phyloP scores from a whole-genome alignment of 2,329 filamentous ascomycete genomes.

The Herpotrichia juniperi region DNA sequence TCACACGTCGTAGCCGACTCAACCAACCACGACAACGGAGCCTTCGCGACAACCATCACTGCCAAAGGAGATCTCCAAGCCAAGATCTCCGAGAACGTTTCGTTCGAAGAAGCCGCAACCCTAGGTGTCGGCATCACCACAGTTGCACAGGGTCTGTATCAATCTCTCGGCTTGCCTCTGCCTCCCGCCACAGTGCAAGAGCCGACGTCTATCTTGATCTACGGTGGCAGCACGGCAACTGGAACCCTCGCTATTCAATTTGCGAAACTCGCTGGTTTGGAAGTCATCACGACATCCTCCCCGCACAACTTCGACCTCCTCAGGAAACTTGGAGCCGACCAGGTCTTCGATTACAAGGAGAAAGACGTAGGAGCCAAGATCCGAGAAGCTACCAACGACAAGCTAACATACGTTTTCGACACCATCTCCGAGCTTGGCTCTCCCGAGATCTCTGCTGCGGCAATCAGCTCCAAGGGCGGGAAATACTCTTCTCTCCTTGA shows the following conservation, averaged over 20 bases:
- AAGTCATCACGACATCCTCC: conserved; percentile 56
- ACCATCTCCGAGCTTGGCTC: conserved; percentile 52
- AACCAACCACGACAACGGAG: conserved; percentile 54
- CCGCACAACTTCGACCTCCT: conserved; percentile 57
- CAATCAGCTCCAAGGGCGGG: conserved; percentile 42
- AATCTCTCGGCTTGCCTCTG: conserved; percentile 51
- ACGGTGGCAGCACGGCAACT: conserved; percentile 59
- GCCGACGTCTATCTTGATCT: conserved; percentile 52
- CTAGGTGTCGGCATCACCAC: conserved; percentile 60
- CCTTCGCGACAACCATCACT: conserved; percentile 61
- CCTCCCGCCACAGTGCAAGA: conserved; percentile 50
- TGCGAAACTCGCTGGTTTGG: conserved; percentile 51
- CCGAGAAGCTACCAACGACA: conserved; percentile 51
- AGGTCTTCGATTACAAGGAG: conserved; percentile 58
- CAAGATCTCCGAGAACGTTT: conserved; percentile 55
- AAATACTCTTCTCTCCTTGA: conserved; percentile 50
- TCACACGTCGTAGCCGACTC: conserved; percentile 20
- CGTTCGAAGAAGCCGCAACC: conserved; percentile 60
- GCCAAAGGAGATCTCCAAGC: conserved; percentile 57
- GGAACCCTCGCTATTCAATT: conserved; percentile 58
- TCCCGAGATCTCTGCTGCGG: conserved; percentile 47
- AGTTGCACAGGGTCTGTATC: conserved; percentile 57
- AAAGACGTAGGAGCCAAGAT: conserved; percentile 54
- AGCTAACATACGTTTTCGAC: conserved; percentile 55
- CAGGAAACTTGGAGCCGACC: conserved; percentile 54